These are phyloP conservation scores for Botryotinia convoluta DNA, from an alignment of 2,329 filamentous ascomycete species.

Conservation along the genomic window DNA sequence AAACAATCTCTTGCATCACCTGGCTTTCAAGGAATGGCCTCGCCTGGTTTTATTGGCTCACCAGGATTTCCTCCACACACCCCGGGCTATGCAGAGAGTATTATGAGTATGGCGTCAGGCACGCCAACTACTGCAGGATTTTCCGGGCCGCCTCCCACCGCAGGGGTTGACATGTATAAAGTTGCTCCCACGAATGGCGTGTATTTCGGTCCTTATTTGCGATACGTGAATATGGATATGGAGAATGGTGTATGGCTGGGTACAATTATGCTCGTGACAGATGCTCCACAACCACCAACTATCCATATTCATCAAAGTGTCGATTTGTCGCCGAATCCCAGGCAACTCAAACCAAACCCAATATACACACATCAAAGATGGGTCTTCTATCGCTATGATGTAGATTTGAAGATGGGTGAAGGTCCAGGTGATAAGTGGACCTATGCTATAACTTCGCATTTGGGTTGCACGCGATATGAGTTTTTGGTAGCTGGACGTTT, in stretches of 20 bases:
- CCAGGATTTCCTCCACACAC: conserved; percentile 81
- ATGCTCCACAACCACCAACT: conserved; percentile 86
- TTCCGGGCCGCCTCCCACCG: conserved; percentile 79
- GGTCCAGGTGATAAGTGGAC: conserved; percentile 83
- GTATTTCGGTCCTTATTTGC: conserved; percentile 93
- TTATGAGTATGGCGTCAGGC: conserved; percentile 74
- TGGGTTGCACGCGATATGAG: conserved; percentile 97
- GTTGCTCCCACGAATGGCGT: conserved; percentile 92
- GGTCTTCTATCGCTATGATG: conserved; percentile 93
- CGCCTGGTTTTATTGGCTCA: conserved; percentile 45
- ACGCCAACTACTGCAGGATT: conserved; percentile 80
- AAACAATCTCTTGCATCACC: conserved; percentile 60
- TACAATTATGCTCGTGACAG: conserved; percentile 89
- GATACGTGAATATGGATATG: conserved; percentile 96
- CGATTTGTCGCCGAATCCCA: conserved; percentile 88
- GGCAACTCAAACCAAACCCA: conserved; percentile 75
- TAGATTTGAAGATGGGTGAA: conserved; percentile 88
- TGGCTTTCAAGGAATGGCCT: conserved; percentile 15
- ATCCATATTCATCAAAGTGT: conserved; percentile 91
- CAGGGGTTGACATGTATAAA: conserved; percentile 92
- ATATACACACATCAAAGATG: conserved; percentile 91
- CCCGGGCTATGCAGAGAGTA: conserved; percentile 80
- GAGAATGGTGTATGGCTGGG: conserved; percentile 89
- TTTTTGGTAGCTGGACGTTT: conserved; percentile 89
- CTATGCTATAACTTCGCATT: conserved; percentile 93